Conservation (phyloP, 495 filamentous ascomycete species). For the Neurospora tetrasperma region DNA sequence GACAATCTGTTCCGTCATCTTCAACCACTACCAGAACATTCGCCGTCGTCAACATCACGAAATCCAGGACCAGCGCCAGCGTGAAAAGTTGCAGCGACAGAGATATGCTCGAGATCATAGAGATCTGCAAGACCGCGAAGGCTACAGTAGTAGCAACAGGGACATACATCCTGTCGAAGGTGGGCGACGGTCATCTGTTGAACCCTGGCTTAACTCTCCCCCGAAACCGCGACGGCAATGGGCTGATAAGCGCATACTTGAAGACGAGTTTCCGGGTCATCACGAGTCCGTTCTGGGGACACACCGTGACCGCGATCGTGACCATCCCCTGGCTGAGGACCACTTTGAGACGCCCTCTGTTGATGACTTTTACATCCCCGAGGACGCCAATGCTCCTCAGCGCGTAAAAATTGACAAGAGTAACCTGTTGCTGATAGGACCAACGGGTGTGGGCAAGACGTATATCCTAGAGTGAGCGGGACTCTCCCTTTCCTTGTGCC, state of each 20-base stretch:
- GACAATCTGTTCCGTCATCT: conserved; percentile 85
- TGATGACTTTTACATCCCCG: conserved; percentile 29
- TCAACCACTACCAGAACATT: conserved; percentile 89
- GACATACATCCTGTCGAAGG: conserved; percentile 38
- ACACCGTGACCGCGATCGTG: conserved; percentile 11
- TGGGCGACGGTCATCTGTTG: conserved; percentile 25
- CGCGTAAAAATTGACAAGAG: conserved; percentile 87
- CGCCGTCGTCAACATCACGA: conserved; percentile 71
- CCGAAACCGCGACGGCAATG: conserved; percentile 11
- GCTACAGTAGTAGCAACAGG: conserved; percentile 21
- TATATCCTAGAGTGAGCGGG: conserved; percentile 66
- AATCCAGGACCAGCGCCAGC: conserved; percentile 56
- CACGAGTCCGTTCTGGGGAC: conserved; percentile 45
- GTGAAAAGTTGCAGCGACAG: conserved; percentile 41
- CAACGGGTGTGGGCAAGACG: conserved; percentile 93
- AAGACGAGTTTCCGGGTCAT: conserved; percentile 78
- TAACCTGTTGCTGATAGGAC: conserved; percentile 86
- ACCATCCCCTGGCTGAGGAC: conserved; percentile 5
- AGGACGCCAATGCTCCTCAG: conserved; percentile 37
- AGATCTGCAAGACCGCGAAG: conserved; percentile 16
- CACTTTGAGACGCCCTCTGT: conserved; percentile 4
- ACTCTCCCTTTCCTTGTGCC: neutral
- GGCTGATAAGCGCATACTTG: conserved; percentile 20
- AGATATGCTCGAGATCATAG: conserved; percentile 29
- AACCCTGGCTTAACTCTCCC: conserved; percentile 11